Evolutionary conservation across 257 asterid genomes (phyloP).

Genomic region (Solanum pennellii): DNA sequence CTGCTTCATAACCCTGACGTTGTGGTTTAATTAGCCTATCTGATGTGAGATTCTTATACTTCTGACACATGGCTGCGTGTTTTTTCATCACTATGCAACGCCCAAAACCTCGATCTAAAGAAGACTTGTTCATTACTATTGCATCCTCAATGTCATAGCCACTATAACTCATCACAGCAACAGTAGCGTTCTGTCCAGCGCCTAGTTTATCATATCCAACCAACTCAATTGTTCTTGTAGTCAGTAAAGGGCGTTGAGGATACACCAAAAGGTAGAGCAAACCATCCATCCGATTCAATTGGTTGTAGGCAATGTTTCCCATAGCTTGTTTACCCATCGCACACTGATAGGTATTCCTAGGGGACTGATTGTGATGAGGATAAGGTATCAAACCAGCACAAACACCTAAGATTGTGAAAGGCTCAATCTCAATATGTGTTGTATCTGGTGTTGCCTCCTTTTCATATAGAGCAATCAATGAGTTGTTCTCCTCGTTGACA

Average conservation of each 20-base stretch:
- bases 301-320: conserved; percentile 93
- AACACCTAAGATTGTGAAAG: conserved; percentile 85
- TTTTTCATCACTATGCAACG: conserved; percentile 89
- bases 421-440: conserved; percentile 95
- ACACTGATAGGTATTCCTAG: conserved; percentile 99
- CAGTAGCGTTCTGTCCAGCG: conserved; percentile 97
- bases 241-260: conserved; percentile 93
- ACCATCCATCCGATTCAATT: conserved; percentile 83
- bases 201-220: conserved; percentile 84
- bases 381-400: conserved; percentile 92
- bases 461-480: conserved; percentile 87
- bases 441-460: conserved; percentile 61
- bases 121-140: conserved; percentile 92
- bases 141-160: conserved; percentile 99
- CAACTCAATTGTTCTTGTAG: conserved; percentile 91
- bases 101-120: conserved; percentile 98
- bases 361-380: conserved; percentile 99
- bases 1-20: conserved; percentile 42
- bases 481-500: conserved; percentile 94
- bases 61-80: conserved; percentile 52
- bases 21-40: conserved; percentile 63
- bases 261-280: conserved; percentile 81
- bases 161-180: conserved; percentile 97
- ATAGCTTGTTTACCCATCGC: conserved; percentile 99
- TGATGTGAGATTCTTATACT: conserved; percentile 37